Percentiles rank a stretch among this genome's conserved stretches.
Evolutionary conservation across 129 eudicot genomes (phyloP).

Genomic region (Flaveria linearis): DNA sequence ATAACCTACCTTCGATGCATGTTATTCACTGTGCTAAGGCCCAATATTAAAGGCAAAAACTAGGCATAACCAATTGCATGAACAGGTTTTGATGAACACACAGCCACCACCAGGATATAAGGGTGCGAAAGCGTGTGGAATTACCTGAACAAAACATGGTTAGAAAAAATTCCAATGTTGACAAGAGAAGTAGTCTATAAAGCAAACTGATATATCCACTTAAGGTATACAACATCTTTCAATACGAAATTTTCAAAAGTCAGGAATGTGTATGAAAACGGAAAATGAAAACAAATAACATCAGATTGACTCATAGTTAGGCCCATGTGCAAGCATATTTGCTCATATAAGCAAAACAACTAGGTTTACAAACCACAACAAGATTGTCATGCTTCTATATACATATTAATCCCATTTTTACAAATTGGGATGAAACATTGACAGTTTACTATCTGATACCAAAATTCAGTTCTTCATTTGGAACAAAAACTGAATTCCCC

Average conservation of each 20-base stretch:
- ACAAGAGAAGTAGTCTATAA: background rate
- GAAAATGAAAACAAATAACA: constrained; percentile 6
- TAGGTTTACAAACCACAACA: background rate
- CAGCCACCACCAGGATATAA: background rate
- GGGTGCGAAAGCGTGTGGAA: background rate
- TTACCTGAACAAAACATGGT: constrained; percentile 26
- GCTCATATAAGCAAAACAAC: background rate
- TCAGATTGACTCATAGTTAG: background rate
- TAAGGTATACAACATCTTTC: background rate
- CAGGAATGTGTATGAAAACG: background rate
- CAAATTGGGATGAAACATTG: background rate
- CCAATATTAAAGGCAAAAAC: constrained; percentile 37
- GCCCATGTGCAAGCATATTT: background rate
- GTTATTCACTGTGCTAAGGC: constrained; percentile 50
- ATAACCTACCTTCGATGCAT: constrained; percentile 73
- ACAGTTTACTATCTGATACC: background rate
- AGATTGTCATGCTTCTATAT: background rate
- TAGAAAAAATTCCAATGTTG: background rate
- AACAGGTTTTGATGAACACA: background rate
- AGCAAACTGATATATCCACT: background rate
- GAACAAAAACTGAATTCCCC: background rate
- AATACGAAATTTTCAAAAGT: background rate
- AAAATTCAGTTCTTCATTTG: background rate
- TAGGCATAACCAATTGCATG: constrained; percentile 37
- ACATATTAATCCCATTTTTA: background rate